Evolutionary conservation across 2,329 filamentous ascomycete species (phyloP).

Genomic region (Ophiostoma ulmi): DNA sequence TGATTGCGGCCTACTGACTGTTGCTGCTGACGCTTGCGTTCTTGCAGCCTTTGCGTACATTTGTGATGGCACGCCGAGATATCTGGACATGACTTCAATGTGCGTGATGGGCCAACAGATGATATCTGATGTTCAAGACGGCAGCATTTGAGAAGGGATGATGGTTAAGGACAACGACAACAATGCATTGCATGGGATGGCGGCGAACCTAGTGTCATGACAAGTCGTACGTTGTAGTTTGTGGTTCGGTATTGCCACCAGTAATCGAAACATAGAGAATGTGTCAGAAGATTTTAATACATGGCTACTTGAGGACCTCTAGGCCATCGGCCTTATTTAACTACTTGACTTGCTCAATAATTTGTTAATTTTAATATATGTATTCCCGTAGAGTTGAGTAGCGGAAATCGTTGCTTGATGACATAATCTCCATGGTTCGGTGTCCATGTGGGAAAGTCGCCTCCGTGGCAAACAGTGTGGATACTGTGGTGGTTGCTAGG

Average conservation of each 20-base stretch:
- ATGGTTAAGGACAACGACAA: too few species aligned
- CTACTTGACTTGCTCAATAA: not conserved
- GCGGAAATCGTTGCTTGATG: not conserved
- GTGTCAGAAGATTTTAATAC: not conserved
- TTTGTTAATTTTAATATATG: too few species aligned
- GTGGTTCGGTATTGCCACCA: not conserved
- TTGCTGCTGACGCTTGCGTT: not conserved
- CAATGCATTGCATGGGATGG: not conserved
- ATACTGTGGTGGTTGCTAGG: constrained; percentile 14
- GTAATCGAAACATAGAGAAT: not conserved
- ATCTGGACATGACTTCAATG: not conserved
- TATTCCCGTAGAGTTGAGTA: not conserved
- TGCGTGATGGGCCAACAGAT: not conserved
- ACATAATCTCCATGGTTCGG: not conserved
- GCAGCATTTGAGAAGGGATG: too few species aligned
- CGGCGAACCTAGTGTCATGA: not conserved
- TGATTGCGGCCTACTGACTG: not conserved
- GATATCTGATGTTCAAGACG: not conserved
- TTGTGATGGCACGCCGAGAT: not conserved
- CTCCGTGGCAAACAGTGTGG: constrained; percentile 11
- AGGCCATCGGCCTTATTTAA: not conserved
- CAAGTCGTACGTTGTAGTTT: not conserved
- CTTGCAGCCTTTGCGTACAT: not conserved
- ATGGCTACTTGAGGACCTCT: not conserved
- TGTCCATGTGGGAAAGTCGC: not conserved